Evolutionary conservation across 176 grass and related monocot genomes (phyloP), one percentile per base, ranked within the genome.

Genomic region (Cymbopogon citratus): DNA sequence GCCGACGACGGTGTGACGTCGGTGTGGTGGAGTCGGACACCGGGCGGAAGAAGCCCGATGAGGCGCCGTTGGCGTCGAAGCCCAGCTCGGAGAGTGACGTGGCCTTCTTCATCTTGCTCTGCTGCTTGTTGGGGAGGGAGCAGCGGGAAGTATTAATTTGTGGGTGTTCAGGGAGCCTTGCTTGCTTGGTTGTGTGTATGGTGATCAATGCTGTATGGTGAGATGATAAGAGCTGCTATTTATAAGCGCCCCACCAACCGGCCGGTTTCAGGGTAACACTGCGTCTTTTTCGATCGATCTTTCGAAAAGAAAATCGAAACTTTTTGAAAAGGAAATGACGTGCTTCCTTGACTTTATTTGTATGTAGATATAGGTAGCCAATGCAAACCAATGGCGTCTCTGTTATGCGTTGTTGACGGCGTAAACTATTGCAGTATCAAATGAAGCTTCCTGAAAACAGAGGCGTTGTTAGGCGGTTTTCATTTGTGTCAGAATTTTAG

Each of bases 81-180:
- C 94, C 94, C 4, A 97, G 85, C 81, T 91, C 86, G 0, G 84
- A 79, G 19, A 97, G 82, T 0, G 94, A 93, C 9, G 92, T 26
- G 0, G 87, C 68, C 86, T 89, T 94, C 73, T 85, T 87, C 92
- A 94, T 52, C 49, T 2, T 21, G 48, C 49, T 52, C 6, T 43
- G 41, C 15, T 80, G 16, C 48, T 52, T 19, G 15, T 19, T 51
- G 49, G 38, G 10, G 51, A 21, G 51, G 51, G 51, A 54, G 51
- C 51, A 54, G 0, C 48, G 48, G 18, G 16, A 52, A 52, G 48
- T 52, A n/a, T n/a, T n/a, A 33, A 15, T 54, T 54, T 54, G 18
- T 21, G 16, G 18, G 51, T n/a, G 7, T 21, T 21, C 21, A 56
- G 52, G 52, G 52, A 54, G 19, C 52, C 52, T 56, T 52, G 5